phyloP scores from a whole-genome alignment of 116 monocot genomes.

The Cymodocea nodosa region DNA sequence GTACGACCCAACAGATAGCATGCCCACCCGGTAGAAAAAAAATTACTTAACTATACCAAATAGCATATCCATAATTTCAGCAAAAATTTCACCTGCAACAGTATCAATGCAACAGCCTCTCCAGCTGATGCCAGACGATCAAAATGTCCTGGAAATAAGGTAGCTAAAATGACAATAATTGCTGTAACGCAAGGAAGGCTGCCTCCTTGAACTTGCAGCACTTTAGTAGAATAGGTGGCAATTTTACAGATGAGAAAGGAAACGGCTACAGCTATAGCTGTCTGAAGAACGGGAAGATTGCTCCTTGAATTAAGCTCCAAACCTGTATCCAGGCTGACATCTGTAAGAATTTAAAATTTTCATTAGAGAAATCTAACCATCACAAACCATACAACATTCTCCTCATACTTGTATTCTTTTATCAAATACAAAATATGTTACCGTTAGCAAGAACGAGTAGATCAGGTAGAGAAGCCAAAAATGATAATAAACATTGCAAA shows the following conservation, averaged over 20 bases:
- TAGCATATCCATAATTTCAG: not conserved
- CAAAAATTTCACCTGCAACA: slow-evolving; percentile 64
- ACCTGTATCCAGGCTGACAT: slow-evolving; percentile 7
- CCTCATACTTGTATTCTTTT: not conserved
- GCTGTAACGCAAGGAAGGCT: slow-evolving; percentile 77
- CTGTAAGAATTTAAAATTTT: slow-evolving; percentile 14
- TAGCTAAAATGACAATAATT: slow-evolving; percentile 62
- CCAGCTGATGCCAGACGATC: slow-evolving; percentile 60
- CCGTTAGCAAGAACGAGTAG: no score
- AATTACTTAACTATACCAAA: not conserved
- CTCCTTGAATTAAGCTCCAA: slow-evolving; percentile 12
- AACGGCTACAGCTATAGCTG: slow-evolving; percentile 56
- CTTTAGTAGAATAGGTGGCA: slow-evolving; percentile 26
- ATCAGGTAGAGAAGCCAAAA: no score
- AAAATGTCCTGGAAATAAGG: slow-evolving; percentile 53
- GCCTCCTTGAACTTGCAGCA: slow-evolving; percentile 56
- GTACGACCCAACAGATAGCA: no score
- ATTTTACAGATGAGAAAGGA: slow-evolving; percentile 82
- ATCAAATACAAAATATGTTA: not conserved
- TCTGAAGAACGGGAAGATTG: slow-evolving; percentile 51
- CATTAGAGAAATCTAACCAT: not conserved
- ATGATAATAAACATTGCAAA: no score
- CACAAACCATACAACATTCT: not conserved
- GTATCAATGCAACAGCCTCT: slow-evolving; percentile 72
- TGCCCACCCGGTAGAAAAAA: not conserved